A percentile compares a stretch with the other conserved stretches of the same genome.
These are phyloP conservation scores for Tetrastigma voinierianum DNA, from an alignment of 164 flowering plant genomes.

Conservation along the genomic window DNA sequence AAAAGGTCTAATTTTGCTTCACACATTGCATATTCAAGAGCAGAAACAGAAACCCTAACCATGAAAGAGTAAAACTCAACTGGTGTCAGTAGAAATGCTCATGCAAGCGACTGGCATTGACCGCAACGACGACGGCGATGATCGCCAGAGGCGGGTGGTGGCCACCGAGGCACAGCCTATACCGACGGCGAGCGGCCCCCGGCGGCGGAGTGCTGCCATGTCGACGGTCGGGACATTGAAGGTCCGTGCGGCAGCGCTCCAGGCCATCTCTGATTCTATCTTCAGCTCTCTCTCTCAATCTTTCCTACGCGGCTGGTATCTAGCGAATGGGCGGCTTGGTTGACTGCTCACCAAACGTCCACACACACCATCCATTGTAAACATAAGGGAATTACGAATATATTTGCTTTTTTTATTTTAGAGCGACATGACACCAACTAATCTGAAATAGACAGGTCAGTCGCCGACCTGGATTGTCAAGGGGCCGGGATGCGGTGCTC, in stretches of 20 bases:
- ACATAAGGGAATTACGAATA: no score
- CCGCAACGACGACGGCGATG: constrained; percentile 18
- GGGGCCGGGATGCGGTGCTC: no score
- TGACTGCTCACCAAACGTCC: no score
- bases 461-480: no score
- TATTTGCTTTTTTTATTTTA: no score
- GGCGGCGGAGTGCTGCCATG: constrained; percentile 33
- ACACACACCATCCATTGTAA: no score
- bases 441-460: no score
- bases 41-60: neutral
- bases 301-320: no score
- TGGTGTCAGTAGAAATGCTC: constrained; percentile 30
- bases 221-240: constrained; percentile 47
- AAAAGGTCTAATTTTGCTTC: no score
- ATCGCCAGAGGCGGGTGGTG: constrained; percentile 35
- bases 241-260: constrained; percentile 43
- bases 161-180: constrained; percentile 53
- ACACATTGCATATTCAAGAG: neutral
- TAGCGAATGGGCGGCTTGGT: no score
- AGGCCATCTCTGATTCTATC: constrained; percentile 36
- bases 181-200: constrained; percentile 44
- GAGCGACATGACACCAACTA: no score
- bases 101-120: constrained; percentile 46
- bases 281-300: constrained; percentile 2
- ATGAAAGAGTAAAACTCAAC: neutral